Percentiles rank a stretch among this genome's conserved stretches.
phyloP scores from a whole-genome alignment of 345 rosid genomes.

The Eucalyptus fibrosa region DNA sequence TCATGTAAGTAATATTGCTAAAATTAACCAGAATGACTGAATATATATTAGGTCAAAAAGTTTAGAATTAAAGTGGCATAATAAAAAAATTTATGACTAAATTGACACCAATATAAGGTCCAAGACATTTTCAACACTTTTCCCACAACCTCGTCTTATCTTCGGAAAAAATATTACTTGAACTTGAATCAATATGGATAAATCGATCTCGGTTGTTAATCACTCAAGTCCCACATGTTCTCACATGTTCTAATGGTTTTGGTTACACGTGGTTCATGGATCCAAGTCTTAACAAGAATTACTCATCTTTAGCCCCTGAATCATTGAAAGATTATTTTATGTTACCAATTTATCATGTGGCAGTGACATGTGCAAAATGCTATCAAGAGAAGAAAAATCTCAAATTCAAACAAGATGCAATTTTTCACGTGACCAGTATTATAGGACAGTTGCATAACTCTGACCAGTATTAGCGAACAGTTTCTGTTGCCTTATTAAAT shows the following conservation, averaged over 20 bases:
- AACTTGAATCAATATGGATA: background rate
- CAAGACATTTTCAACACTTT: too few relatives aligned
- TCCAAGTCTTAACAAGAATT: background rate
- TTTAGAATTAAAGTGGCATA: too few relatives aligned
- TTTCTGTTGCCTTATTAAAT: background rate
- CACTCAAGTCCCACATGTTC: background rate
- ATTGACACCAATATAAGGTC: too few relatives aligned
- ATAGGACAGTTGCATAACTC: background rate
- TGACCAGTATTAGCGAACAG: too few relatives aligned
- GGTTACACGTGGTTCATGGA: background rate
- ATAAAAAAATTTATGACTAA: rapidly evolving
- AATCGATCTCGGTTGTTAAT: background rate
- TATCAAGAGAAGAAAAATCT: background rate
- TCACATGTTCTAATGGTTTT: background rate
- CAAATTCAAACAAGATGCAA: background rate
- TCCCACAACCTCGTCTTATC: background rate
- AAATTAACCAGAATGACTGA: rapidly evolving
- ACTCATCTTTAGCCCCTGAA: background rate
- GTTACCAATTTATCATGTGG: background rate
- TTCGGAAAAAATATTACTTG: background rate
- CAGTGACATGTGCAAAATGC: background rate
- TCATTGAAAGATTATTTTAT: background rate
- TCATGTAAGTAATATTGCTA: rapidly evolving
- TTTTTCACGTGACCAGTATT: background rate
- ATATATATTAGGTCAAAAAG: rapidly evolving